These are phyloP conservation scores for Arbutus unedo DNA, from an alignment of 148 eudicot genomes.

Conservation along the genomic window DNA sequence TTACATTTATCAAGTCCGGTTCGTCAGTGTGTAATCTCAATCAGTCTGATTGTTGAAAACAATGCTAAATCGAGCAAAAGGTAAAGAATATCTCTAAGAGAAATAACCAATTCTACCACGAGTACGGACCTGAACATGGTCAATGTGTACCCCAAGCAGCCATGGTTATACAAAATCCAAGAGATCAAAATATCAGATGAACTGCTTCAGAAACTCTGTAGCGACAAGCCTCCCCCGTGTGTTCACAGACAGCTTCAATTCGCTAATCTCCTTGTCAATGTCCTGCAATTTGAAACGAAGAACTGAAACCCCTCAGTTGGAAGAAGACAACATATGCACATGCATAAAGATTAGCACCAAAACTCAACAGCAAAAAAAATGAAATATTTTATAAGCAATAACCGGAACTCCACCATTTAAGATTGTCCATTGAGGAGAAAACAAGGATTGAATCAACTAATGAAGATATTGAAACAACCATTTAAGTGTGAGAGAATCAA, in stretches of 20 bases:
- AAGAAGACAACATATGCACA: background rate
- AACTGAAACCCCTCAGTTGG: background rate
- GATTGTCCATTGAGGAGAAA: background rate
- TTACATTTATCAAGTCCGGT: too few relatives aligned
- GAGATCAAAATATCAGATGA: constrained; percentile 37
- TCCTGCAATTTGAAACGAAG: constrained; percentile 51
- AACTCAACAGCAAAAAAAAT: background rate
- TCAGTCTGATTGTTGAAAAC: background rate
- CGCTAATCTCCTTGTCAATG: constrained; percentile 91
- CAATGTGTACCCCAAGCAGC: background rate
- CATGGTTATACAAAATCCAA: background rate
- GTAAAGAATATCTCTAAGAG: background rate
- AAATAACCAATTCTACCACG: background rate
- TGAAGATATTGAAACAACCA: background rate
- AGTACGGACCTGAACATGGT: background rate
- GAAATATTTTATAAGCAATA: background rate
- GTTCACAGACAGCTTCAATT: constrained; percentile 82
- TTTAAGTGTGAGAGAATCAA: background rate
- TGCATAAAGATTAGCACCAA: background rate
- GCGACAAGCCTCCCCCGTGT: constrained; percentile 98
- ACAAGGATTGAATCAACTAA: background rate
- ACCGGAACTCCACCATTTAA: background rate
- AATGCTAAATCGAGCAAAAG: background rate
- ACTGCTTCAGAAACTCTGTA: constrained; percentile 93
- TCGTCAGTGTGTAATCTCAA: background rate